Conservation (phyloP, 768 basidiomycete species). For the Rhodosporidiobolus sp. region DNA sequence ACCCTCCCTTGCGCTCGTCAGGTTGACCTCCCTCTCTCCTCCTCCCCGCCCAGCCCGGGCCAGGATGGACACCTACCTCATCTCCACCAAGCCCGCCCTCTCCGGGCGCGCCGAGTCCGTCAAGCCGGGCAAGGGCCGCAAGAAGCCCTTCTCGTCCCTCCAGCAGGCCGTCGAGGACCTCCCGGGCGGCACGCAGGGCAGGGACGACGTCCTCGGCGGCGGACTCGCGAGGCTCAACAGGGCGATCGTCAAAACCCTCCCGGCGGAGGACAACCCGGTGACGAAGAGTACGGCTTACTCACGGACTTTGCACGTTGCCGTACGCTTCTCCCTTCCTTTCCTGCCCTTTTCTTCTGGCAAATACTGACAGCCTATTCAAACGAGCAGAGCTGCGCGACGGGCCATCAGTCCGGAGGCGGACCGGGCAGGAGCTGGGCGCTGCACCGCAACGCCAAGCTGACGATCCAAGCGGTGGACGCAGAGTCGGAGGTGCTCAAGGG, state of each 20-base stretch:
- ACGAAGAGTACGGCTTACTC: constrained; percentile 53
- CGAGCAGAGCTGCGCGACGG: constrained; percentile 60
- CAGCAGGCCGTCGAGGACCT: neutral
- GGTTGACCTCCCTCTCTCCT: no score
- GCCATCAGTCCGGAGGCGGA: constrained; percentile 65
- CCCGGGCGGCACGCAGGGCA: no score
- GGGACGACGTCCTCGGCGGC: neutral
- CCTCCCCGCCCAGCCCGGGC: neutral
- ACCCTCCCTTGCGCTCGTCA: no score
- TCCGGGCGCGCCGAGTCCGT: neutral
- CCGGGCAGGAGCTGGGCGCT: constrained; percentile 46
- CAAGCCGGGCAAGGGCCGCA: constrained; percentile 1
- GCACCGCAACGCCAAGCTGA: constrained; percentile 54
- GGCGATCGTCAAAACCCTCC: constrained; percentile 62
- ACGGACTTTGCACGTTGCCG: constrained; percentile 66
- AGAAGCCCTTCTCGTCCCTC: neutral
- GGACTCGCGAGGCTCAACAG: constrained; percentile 50
- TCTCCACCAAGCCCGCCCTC: constrained; percentile 1
- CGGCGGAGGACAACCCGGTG: constrained; percentile 69
- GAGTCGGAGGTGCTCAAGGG: constrained; percentile 45
- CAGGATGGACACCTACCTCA: constrained; percentile 8
- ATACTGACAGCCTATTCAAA: constrained; percentile 55
- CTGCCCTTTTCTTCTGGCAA: neutral
- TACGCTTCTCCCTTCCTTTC: constrained; percentile 44
- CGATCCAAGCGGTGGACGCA: constrained; percentile 52